phyloP scores from a whole-genome alignment of 352 stramenopile genomes.

The Thraustotheca clavata region DNA sequence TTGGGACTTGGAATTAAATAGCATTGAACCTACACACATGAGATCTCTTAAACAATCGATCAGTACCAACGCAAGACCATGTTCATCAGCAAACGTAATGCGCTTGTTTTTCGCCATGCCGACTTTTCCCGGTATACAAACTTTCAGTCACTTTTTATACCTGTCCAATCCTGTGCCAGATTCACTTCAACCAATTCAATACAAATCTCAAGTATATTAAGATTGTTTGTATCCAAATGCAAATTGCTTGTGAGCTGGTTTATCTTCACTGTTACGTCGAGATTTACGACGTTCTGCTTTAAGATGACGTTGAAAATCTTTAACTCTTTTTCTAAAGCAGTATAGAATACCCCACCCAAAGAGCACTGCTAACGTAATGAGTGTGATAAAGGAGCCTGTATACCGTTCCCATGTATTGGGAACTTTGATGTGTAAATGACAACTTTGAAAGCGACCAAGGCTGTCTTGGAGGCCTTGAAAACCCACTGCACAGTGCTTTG shows the following conservation, averaged over 20 bases:
- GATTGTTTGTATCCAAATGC: constrained; percentile 5
- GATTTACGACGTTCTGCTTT: constrained; percentile 88
- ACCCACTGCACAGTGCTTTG: constrained; percentile 82
- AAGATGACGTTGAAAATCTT: constrained; percentile 64
- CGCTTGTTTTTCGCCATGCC: constrained; percentile 3
- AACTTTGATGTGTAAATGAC: constrained; percentile 93
- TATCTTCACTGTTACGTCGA: constrained; percentile 31
- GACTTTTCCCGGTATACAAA: no score
- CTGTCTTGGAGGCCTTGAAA: constrained; percentile 90
- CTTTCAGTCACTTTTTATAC: no score
- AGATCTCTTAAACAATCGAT: not conserved
- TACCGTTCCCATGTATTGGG: constrained; percentile 80
- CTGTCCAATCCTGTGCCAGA: no score
- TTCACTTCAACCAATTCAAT: no score
- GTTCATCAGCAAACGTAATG: constrained; percentile 13
- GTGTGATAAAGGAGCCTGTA: constrained; percentile 62
- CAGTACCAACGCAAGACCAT: constrained; percentile 8
- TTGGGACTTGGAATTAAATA: not conserved
- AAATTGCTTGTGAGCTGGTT: constrained; percentile 1
- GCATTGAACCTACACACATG: not conserved
- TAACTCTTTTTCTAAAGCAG: constrained; percentile 76
- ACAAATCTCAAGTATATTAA: no score
- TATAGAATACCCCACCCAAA: constrained; percentile 75
- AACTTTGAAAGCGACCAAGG: constrained; percentile 86
- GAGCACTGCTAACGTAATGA: constrained; percentile 56